These are phyloP conservation scores for Fusarium napiforme DNA, from an alignment of 2,329 filamentous ascomycete genomes.

Conservation along the genomic window DNA sequence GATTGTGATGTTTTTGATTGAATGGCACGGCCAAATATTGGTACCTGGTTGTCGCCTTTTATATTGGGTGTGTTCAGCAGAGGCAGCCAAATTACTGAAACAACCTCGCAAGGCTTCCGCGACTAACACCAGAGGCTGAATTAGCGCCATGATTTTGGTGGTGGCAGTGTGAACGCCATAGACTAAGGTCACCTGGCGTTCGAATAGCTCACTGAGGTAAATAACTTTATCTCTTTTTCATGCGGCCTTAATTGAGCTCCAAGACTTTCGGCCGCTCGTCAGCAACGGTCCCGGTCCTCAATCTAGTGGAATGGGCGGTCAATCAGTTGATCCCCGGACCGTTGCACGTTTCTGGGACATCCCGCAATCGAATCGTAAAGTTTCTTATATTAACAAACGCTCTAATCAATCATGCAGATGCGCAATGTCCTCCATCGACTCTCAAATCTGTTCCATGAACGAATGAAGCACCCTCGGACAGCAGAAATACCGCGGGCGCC, in stretches of 20 bases:
- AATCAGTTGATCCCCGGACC: background rate
- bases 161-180: conserved; percentile 32
- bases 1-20: background rate
- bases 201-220: background rate
- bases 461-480: conserved; percentile 66
- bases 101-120: conserved; percentile 21
- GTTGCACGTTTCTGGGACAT: background rate
- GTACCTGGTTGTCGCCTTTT: background rate
- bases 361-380: background rate
- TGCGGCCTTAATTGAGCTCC: background rate
- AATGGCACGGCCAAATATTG: background rate
- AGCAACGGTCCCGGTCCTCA: background rate
- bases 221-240: background rate
- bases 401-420: conserved; percentile 44
- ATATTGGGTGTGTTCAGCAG: background rate
- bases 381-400: background rate
- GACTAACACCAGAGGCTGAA: conserved; percentile 17
- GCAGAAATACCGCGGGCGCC: conserved; percentile 65
- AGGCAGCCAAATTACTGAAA: conserved; percentile 30
- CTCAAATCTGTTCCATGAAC: conserved; percentile 68
- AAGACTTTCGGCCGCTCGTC: background rate
- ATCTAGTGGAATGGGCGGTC: background rate
- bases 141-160: conserved; percentile 22
- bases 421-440: conserved; percentile 67
- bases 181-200: background rate